Base-by-base conservation (phyloP, 2,329 filamentous ascomycete species). In the Bertia moriformis region DNA sequence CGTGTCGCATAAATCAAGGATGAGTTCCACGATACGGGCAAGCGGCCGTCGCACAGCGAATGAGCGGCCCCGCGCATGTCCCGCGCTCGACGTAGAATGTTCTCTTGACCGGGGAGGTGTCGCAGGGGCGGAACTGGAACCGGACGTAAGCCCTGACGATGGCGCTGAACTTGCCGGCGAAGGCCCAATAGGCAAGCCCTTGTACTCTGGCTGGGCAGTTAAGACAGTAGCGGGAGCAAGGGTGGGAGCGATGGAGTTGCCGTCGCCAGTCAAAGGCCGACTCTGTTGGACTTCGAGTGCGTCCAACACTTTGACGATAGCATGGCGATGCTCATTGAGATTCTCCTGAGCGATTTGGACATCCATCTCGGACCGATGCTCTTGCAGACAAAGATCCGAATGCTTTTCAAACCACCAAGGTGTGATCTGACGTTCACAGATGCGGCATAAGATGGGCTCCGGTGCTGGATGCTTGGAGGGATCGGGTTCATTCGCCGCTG, bases 401-500 rank as follows among this genome's bases (percentile, higher is more conserved):
- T 98, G 91, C 58, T 96, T 98, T 60, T 98, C 91, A 49, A 98
- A 98, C 93, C 91, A 98, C 91, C 91, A 98, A 1, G 89, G 87
- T 3, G 86, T 86, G 43, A 98, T 96, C 45, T 95, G 86, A 40
- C 91, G 84, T 56, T 98, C 91, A 57, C 91, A 98, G 40, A 98
- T 96, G 39, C 91, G 86, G 58, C 91, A 98, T 14, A 98, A 72
- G 3, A 96, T 82, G 1, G 87, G 85, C 10, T 78, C 67, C 0
- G 89, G 87, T 2, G 86, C 85, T 7, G 86, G 78, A 54, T 88
- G 79, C 50, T 80, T 76, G 38, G 73, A 35, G 32, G 32, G 32
- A 35, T 35, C 73, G 15, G 83, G 78, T 45, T 83, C 85, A 30
- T 83, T 81, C 19, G 79, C 68, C 38, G 83, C 85, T 30, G 78